Evolutionary conservation across 2,329 filamentous ascomycete species (phyloP).

Genomic region (Truncatella angustata): DNA sequence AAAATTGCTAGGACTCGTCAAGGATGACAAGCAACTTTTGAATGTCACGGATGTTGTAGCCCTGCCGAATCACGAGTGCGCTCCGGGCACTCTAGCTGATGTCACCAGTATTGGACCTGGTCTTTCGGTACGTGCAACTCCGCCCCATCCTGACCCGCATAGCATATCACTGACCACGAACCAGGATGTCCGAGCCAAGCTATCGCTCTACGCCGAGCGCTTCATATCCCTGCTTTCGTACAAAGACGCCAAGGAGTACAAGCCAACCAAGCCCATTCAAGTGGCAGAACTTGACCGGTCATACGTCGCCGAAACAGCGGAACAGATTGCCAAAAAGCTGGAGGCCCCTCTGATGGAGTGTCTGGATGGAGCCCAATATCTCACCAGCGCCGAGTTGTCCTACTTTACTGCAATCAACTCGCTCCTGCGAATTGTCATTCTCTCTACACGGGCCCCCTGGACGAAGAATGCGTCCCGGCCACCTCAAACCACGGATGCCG

Average conservation of each 20-base stretch:
- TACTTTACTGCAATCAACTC: constrained; percentile 7
- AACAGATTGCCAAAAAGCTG: neutral
- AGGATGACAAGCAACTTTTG: constrained; percentile 36
- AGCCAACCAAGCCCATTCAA: constrained; percentile 38
- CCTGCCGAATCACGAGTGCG: constrained; percentile 46
- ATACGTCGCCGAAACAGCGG: neutral
- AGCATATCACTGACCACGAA: neutral
- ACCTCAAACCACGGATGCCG: constrained; percentile 11
- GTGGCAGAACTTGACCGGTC: constrained; percentile 38
- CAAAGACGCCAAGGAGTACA: constrained; percentile 50
- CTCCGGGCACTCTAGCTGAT: constrained; percentile 37
- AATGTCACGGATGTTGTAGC: constrained; percentile 52
- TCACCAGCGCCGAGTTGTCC: constrained; percentile 6
- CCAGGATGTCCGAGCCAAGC: constrained; percentile 48
- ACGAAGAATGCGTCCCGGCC: constrained; percentile 6
- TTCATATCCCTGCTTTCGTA: constrained; percentile 50
- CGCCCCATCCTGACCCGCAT: neutral
- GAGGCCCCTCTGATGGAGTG: neutral
- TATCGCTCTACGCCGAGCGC: constrained; percentile 47
- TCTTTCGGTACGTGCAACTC: constrained; percentile 41
- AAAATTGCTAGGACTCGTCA: constrained; percentile 35
- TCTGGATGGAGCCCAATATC: neutral
- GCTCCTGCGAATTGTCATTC: constrained; percentile 14
- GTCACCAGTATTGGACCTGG: constrained; percentile 49
- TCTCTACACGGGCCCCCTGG: neutral